A percentile compares a stretch with the other conserved stretches of the same genome.
Evolutionary conservation across 2,329 filamentous ascomycete genomes (phyloP).

Genomic region (Arthrobotrys pseudoclavata): DNA sequence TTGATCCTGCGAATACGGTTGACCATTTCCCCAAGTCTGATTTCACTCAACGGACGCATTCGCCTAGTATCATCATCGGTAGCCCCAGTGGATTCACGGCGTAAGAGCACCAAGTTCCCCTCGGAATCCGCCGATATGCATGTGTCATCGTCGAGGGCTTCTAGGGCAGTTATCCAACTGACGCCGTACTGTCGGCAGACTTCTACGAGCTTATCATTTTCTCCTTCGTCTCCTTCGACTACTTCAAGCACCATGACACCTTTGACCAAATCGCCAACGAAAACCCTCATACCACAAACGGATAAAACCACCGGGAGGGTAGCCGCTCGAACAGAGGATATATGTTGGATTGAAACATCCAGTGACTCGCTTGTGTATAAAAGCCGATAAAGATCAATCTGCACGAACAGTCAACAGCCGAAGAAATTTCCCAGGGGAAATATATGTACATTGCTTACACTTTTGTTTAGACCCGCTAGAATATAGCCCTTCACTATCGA

Average conservation of each 20-base stretch:
- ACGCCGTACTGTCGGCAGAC: constrained; percentile 78
- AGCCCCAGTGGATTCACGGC: constrained; percentile 78
- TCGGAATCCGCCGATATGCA: constrained; percentile 89
- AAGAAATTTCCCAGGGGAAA: neutral
- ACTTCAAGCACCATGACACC: constrained; percentile 68
- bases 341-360: constrained; percentile 69
- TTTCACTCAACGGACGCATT: constrained; percentile 81
- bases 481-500: constrained; percentile 81
- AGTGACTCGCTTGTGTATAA: constrained; percentile 44
- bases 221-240: constrained; percentile 71
- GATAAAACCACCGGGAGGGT: constrained; percentile 87
- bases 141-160: constrained; percentile 77
- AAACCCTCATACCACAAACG: constrained; percentile 80
- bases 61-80: constrained; percentile 79
- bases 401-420: neutral
- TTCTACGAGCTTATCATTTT: constrained; percentile 77
- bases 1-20: constrained; percentile 83
- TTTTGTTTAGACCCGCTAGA: constrained; percentile 90
- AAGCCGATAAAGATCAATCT: constrained; percentile 62
- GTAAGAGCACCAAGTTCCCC: constrained; percentile 87
- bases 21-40: constrained; percentile 91
- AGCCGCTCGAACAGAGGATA: constrained; percentile 82
- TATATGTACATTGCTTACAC: constrained; percentile 70
- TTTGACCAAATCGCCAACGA: constrained; percentile 93
- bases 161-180: constrained; percentile 84